phyloP scores from a whole-genome alignment of 129 eudicot species.

The Saposhnikovia divaricata region DNA sequence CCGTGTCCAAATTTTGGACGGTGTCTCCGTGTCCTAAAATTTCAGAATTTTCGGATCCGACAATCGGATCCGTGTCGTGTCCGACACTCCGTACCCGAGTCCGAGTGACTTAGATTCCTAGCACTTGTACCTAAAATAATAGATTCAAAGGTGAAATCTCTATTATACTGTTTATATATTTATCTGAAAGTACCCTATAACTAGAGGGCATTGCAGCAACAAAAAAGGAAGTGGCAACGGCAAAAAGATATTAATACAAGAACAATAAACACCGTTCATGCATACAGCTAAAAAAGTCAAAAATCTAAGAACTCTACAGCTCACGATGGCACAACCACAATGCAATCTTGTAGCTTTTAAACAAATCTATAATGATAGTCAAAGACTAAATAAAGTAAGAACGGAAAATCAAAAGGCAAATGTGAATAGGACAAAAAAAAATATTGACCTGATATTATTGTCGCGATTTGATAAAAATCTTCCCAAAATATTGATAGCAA shows the following conservation, averaged over 20 bases:
- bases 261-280: background rate
- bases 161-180: background rate
- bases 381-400: conserved; percentile 1
- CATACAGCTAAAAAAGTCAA: background rate
- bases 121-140: background rate
- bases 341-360: background rate
- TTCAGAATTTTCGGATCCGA: too few species aligned
- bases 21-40: too few species aligned
- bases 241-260: background rate
- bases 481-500: conserved; percentile 95
- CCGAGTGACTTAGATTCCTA: too few species aligned
- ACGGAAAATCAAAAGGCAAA: background rate
- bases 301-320: background rate
- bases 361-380: background rate
- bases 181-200: background rate
- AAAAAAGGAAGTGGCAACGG: background rate
- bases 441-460: conserved; percentile 81
- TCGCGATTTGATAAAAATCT: conserved; percentile 97
- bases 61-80: too few species aligned
- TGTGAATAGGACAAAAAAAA: conserved; percentile 5
- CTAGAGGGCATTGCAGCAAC: background rate
- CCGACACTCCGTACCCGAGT: too few species aligned
- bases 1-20: too few species aligned
- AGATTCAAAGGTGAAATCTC: background rate
- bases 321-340: background rate